A percentile compares a stretch with the other conserved stretches of the same genome.
Evolutionary conservation across 768 basidiomycete species (phyloP).

Genomic region (Tulasnella sp.): DNA sequence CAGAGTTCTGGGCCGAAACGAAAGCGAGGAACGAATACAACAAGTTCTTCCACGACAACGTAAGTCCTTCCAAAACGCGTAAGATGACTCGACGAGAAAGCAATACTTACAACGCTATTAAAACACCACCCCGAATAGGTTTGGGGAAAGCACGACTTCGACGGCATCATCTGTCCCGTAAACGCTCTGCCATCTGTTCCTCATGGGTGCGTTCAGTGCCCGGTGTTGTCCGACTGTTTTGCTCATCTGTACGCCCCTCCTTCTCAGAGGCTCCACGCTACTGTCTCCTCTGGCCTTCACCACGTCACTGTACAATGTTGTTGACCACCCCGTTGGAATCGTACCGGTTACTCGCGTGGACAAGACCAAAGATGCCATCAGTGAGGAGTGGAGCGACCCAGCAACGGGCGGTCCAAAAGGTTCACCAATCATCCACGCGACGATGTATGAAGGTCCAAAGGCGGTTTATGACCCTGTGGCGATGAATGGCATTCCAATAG

Average conservation of each 20-base stretch:
- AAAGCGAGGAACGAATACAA: constrained; percentile 18
- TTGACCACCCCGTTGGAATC: constrained; percentile 64
- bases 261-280: constrained; percentile 31
- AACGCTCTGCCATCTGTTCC: constrained; percentile 66
- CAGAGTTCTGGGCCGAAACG: constrained; percentile 24
- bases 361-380: constrained; percentile 47
- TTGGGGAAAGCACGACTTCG: constrained; percentile 61
- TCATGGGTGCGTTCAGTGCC: too few species aligned
- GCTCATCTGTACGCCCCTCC: too few species aligned
- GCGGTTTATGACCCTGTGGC: constrained; percentile 59
- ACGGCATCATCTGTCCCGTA: constrained; percentile 67
- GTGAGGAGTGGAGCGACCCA: constrained; percentile 47
- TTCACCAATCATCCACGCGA: constrained; percentile 51
- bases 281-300: constrained; percentile 46
- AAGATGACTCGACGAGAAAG: too few species aligned
- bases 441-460: constrained; percentile 43
- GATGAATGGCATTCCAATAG: constrained; percentile 73
- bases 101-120: too few species aligned
- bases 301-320: constrained; percentile 65
- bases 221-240: too few species aligned
- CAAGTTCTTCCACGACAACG: constrained; percentile 21
- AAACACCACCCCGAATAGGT: too few species aligned
- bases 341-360: constrained; percentile 83
- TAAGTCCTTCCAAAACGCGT: constrained; percentile 14
- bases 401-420: constrained; percentile 37